Base-by-base conservation (phyloP, 202 grass and related monocot species). In the Setaria viridis region DNA sequence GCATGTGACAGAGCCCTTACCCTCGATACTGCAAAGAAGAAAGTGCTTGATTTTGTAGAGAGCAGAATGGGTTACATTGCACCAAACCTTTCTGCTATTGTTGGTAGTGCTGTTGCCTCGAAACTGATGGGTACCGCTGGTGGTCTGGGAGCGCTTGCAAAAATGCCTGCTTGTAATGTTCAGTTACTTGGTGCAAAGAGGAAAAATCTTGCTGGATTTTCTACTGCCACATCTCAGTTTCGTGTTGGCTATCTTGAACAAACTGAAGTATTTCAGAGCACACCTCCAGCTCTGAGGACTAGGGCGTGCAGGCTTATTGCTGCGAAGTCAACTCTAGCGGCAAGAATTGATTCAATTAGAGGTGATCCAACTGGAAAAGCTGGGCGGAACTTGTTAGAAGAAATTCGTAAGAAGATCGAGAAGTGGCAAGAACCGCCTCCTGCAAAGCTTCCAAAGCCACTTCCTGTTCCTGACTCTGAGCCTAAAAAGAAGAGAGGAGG, bases 81-180 rank as follows among this genome's bases (percentile, higher is more conserved):
- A 41, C 94, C 94, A 48, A 97, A 97, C 73, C 83, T 97, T 79
- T 92, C 88, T 80, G 88, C 94, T 46, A 92, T 97, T 68, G 86
- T 94, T 81, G 94, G 94, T 54, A 94, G 90, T 72, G 83, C 83
- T 53, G 94, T 97, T 87, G 92, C 92, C 30, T 91, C 91, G 11
- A 97, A 93, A 87, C 88, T 94, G 70, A 91, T 97, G 94, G 92
- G 91, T 48, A 92, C 80, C 25, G 94, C 94, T 83, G 91, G 94
- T 71, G 94, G 92, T 85, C 87, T 97, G 70, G 83, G 80, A 29
- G 92, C 89, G 43, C 82, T 94, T 55, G 91, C 92, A 82, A 94
- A 97, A 87, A 94, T 97, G 94, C 90, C 91, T 35, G 94, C 94
- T 45, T 97, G 94, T 71, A 97, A 97, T 83, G 92, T 97, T 68